phyloP scores from a whole-genome alignment of 2,329 filamentous ascomycete species.

The Aureobasidium mangrovei region DNA sequence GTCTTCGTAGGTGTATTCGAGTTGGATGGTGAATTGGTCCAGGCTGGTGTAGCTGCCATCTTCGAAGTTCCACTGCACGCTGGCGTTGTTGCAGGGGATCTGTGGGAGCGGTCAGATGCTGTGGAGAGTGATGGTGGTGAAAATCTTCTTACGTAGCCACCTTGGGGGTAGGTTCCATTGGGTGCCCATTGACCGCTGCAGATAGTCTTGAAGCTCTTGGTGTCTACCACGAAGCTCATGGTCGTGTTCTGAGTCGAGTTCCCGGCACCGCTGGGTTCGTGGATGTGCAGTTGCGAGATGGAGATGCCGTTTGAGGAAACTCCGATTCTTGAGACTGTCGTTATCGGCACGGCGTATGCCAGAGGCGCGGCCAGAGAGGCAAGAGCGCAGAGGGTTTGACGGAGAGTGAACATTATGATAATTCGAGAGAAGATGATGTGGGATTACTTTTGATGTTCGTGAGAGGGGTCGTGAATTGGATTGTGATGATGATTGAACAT shows the following conservation, averaged over 20 bases:
- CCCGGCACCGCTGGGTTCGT: background rate
- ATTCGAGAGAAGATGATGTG: background rate
- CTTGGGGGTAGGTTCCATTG: background rate
- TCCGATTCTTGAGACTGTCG: background rate
- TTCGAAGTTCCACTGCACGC: constrained; percentile 14
- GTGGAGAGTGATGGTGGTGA: background rate
- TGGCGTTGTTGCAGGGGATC: constrained; percentile 11
- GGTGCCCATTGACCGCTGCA: constrained; percentile 12
- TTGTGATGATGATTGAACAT: background rate
- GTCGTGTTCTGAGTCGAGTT: constrained; percentile 8
- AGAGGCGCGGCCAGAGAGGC: constrained; percentile 3
- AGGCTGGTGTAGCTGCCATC: constrained; percentile 9
- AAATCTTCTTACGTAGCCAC: constrained; percentile 7
- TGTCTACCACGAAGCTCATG: constrained; percentile 12
- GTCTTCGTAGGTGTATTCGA: constrained; percentile 12
- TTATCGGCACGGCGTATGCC: background rate
- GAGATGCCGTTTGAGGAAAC: background rate
- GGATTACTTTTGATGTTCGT: background rate
- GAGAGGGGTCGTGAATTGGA: background rate
- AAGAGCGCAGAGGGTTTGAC: background rate
- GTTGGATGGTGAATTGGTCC: constrained; percentile 9
- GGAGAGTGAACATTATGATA: constrained; percentile 9
- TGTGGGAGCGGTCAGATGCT: background rate
- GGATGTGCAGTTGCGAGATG: background rate
- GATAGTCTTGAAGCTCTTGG: background rate